Conservation (phyloP, 2,329 filamentous ascomycete species). For the Fusarium keratoplasticum region DNA sequence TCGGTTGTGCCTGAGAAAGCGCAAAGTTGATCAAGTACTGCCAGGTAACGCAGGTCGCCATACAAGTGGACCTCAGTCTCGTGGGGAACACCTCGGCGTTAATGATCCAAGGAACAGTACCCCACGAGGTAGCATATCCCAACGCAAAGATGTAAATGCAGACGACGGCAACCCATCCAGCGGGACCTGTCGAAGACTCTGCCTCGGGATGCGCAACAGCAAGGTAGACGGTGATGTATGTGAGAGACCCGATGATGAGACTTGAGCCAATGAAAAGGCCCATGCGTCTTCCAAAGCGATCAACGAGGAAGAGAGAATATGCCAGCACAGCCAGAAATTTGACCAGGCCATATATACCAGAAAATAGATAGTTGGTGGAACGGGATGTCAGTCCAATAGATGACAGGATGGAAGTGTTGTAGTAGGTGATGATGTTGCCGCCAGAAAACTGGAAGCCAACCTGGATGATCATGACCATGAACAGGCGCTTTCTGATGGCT, state of each 20-base stretch:
- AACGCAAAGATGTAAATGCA: slow-evolving; percentile 19
- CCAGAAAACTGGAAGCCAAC: slow-evolving; percentile 14
- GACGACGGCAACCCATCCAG: slow-evolving; percentile 17
- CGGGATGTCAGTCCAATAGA: slow-evolving; percentile 10
- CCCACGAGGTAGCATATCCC: slow-evolving; percentile 19
- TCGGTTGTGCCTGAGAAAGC: slow-evolving; percentile 10
- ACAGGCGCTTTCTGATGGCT: slow-evolving; percentile 13
- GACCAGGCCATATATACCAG: slow-evolving; percentile 13
- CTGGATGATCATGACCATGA: slow-evolving; percentile 16
- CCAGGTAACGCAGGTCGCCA: slow-evolving; percentile 14
- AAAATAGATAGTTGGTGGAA: slow-evolving; percentile 15
- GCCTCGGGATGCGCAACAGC: slow-evolving; percentile 6
- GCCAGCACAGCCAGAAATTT: slow-evolving; percentile 11
- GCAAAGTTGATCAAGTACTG: slow-evolving; percentile 19
- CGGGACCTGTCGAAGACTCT: slow-evolving; percentile 1
- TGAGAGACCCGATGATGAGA: slow-evolving; percentile 7
- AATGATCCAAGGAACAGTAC: slow-evolving; percentile 20
- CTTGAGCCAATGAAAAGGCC: slow-evolving; percentile 7
- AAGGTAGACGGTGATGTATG: slow-evolving; percentile 11
- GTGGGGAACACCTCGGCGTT: slow-evolving; percentile 15
- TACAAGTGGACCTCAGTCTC: slow-evolving; percentile 8
- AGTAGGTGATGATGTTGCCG: slow-evolving; percentile 17
- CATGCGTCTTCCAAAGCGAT: slow-evolving; percentile 7
- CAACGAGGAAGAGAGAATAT: slow-evolving; percentile 12
- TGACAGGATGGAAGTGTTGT: slow-evolving; percentile 12